phyloP scores from a whole-genome alignment of 495 filamentous ascomycete genomes.

The Lasiosphaeria hispida region DNA sequence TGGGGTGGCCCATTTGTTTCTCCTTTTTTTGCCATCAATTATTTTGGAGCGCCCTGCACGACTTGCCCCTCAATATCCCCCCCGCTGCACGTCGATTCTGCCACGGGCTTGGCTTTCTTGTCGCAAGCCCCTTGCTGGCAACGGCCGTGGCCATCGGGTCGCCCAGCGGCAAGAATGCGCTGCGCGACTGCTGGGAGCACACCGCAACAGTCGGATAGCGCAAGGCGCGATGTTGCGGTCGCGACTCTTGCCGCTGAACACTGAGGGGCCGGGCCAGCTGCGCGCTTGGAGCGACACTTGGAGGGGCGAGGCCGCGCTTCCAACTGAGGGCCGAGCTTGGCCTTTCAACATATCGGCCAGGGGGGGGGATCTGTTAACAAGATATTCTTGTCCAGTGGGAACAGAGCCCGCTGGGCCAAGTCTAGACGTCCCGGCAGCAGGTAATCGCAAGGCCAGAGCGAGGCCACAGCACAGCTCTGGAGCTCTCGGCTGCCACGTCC shows the following conservation, averaged over 20 bases:
- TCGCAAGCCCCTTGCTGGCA: neutral
- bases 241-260: neutral
- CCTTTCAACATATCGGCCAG: neutral
- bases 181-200: neutral
- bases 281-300: neutral
- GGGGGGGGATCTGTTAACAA: too few species aligned
- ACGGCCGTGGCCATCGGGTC: neutral
- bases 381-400: too few species aligned
- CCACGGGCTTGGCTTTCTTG: too few species aligned
- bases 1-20: slow-evolving; percentile 7
- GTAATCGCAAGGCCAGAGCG: neutral
- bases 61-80: neutral
- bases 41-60: neutral
- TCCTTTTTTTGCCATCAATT: neutral
- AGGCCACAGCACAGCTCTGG: neutral
- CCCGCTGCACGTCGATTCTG: too few species aligned
- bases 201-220: neutral
- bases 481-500: neutral
- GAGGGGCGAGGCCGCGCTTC: neutral
- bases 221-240: neutral
- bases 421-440: neutral
- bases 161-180: neutral
- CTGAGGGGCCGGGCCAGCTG: neutral
- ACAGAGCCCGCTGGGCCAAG: too few species aligned
- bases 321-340: neutral